Percentiles rank a stretch among this genome's conserved stretches.
Conservation (phyloP, 1,139 yeast species). For the Scheffersomyces stambukii region DNA sequence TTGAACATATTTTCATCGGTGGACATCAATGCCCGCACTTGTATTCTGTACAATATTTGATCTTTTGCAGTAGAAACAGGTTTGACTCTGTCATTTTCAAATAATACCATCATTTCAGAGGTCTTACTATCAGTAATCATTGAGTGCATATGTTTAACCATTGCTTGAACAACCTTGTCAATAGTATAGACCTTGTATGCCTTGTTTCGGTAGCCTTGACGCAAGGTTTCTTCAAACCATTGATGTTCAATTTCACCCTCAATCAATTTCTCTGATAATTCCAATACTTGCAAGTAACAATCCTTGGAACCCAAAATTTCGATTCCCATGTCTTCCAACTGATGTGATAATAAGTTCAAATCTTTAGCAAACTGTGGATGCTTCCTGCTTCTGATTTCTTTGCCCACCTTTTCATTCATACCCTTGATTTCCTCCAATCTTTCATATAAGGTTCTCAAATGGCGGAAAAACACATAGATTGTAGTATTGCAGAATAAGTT, state of each 20-base stretch:
- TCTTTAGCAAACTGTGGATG: conserved; percentile 86
- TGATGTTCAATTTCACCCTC: conserved; percentile 93
- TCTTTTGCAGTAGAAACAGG: conserved; percentile 72
- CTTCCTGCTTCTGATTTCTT: conserved; percentile 63
- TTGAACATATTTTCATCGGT: conserved; percentile 91
- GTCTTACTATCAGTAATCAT: conserved; percentile 79
- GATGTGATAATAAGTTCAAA: conserved; percentile 75
- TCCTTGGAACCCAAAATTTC: conserved; percentile 63
- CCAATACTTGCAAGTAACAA: conserved; percentile 74
- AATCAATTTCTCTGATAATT: conserved; percentile 69
- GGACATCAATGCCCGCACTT: conserved; percentile 76
- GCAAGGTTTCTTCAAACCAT: conserved; percentile 91
- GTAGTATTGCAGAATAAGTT: conserved; percentile 91
- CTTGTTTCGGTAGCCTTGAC: conserved; percentile 91
- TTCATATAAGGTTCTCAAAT: conserved; percentile 74
- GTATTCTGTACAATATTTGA: conserved; percentile 87
- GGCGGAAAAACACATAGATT: conserved; percentile 85
- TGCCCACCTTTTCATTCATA: conserved; percentile 61
- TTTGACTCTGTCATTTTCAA: conserved; percentile 72
- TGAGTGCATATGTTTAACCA: conserved; percentile 83
- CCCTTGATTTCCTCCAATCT: conserved; percentile 75
- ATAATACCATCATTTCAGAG: conserved; percentile 73
- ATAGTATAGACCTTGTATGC: conserved; percentile 91
- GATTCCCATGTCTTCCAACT: conserved; percentile 76
- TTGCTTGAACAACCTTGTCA: conserved; percentile 86